These are phyloP conservation scores for Pyronema omphalodes DNA, from an alignment of 495 filamentous ascomycete species.

Conservation along the genomic window DNA sequence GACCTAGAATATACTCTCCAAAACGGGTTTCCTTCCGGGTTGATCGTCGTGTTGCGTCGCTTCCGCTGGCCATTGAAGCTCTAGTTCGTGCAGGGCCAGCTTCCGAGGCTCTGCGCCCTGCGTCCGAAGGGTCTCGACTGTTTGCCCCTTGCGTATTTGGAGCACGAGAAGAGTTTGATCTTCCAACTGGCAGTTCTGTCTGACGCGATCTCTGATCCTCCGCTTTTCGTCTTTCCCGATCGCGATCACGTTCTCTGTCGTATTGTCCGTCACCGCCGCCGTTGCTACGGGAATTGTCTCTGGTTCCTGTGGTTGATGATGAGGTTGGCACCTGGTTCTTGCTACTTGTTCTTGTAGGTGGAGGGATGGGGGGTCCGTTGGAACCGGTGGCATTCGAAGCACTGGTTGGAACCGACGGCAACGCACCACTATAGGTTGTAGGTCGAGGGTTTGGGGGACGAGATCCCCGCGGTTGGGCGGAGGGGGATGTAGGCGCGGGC, in stretches of 20 bases:
- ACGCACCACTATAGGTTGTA: conserved; percentile 20
- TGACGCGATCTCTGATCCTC: conserved; percentile 17
- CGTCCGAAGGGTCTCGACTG: conserved; percentile 4
- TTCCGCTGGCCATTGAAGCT: conserved; percentile 16
- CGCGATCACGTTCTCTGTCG: neutral
- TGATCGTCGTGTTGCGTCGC: conserved; percentile 20
- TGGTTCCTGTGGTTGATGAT: conserved; percentile 9
- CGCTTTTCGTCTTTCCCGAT: conserved; percentile 14
- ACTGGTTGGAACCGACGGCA: conserved; percentile 12
- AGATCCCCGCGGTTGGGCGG: conserved; percentile 20
- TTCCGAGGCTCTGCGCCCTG: conserved; percentile 13
- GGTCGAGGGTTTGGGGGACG: conserved; percentile 21
- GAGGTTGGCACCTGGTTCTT: conserved; percentile 17
- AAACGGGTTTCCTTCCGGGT: conserved; percentile 62
- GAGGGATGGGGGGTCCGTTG: conserved; percentile 19
- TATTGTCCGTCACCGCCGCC: neutral
- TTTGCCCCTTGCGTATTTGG: conserved; percentile 12
- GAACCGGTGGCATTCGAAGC: conserved; percentile 8
- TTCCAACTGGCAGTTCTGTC: conserved; percentile 17
- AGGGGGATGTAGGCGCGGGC: conserved; percentile 19
- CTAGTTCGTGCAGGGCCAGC: conserved; percentile 3
- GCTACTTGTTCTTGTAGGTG: conserved; percentile 21
- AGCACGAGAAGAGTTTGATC: conserved; percentile 20
- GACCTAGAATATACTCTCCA: conserved; percentile 84
- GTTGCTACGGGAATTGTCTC: neutral